Evolutionary conservation across 2,329 filamentous ascomycete genomes (phyloP).

Genomic region (Colletotrichum echinochloae): DNA sequence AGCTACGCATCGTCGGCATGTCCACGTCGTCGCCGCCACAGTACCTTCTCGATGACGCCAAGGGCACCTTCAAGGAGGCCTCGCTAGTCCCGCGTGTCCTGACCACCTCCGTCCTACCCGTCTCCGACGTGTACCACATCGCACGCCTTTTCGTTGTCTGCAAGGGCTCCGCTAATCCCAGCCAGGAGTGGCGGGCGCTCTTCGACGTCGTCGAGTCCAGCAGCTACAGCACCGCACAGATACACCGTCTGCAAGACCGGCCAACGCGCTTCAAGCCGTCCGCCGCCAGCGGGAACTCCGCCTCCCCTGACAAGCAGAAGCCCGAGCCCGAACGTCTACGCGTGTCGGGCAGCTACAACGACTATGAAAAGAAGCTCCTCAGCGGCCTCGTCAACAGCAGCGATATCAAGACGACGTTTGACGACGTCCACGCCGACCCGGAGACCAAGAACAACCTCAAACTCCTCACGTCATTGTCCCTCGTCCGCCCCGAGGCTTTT

Average conservation of each 20-base stretch:
- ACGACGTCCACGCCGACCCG: slow-evolving; percentile 83
- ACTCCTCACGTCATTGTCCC: slow-evolving; percentile 86
- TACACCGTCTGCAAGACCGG: slow-evolving; percentile 21
- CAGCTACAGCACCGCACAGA: slow-evolving; percentile 34
- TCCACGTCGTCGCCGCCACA: slow-evolving; percentile 37
- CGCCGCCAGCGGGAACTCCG: slow-evolving; percentile 23
- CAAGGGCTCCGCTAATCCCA: slow-evolving; percentile 26
- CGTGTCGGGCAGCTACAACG: slow-evolving; percentile 64
- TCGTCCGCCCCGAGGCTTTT: slow-evolving; percentile 93
- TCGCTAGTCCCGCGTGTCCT: slow-evolving; percentile 42
- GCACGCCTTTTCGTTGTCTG: slow-evolving; percentile 45
- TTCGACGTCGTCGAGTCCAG: slow-evolving; percentile 42
- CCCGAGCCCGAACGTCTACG: slow-evolving; percentile 39
- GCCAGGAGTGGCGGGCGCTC: slow-evolving; percentile 35
- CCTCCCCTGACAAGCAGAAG: slow-evolving; percentile 25
- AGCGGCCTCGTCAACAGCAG: slow-evolving; percentile 84
- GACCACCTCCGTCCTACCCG: slow-evolving; percentile 49
- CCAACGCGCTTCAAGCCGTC: slow-evolving; percentile 41
- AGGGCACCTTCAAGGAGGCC: slow-evolving; percentile 35
- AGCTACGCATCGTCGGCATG: slow-evolving; percentile 33
- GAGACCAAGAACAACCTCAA: slow-evolving; percentile 91
- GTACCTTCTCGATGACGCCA: slow-evolving; percentile 29
- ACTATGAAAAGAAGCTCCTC: slow-evolving; percentile 86
- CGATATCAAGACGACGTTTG: slow-evolving; percentile 88
- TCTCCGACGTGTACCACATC: slow-evolving; percentile 55